These are phyloP conservation scores for Pulveroboletus sp. DNA, from an alignment of 768 basidiomycete genomes.

Conservation along the genomic window DNA sequence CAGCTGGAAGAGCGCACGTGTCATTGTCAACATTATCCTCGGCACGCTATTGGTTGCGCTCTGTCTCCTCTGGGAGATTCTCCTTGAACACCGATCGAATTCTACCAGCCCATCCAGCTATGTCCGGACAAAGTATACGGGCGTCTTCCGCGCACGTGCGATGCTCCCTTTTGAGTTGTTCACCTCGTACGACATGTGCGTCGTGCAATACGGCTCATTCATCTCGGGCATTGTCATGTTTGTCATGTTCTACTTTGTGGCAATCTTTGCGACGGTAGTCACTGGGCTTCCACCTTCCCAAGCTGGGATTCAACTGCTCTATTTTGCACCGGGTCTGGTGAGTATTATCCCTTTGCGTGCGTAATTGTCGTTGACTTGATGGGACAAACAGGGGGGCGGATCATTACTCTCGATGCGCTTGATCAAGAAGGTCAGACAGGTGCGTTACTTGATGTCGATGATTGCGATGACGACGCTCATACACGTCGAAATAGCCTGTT, in stretches of 20 bases:
- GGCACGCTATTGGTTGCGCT: conserved; percentile 40
- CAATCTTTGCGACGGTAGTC: conserved; percentile 51
- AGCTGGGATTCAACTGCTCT: conserved; percentile 49
- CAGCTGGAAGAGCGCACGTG: conserved; percentile 39
- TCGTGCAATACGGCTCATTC: conserved; percentile 37
- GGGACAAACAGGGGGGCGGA: conserved; percentile 36
- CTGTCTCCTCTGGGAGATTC: conserved; percentile 43
- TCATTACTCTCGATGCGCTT: conserved; percentile 32
- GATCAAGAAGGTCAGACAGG: conserved; percentile 37
- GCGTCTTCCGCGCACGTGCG: conserved; percentile 33
- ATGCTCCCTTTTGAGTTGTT: conserved; percentile 49
- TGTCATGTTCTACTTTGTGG: conserved; percentile 54
- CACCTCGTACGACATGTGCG: conserved; percentile 39
- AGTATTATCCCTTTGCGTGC: conserved; percentile 6
- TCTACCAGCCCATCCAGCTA: neutral
- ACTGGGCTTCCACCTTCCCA: conserved; percentile 36
- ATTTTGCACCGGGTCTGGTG: conserved; percentile 49
- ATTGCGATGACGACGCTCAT: neutral
- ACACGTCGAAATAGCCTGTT: conserved; percentile 32
- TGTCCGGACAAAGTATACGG: conserved; percentile 6
- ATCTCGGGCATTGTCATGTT: conserved; percentile 47
- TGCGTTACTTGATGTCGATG: conserved; percentile 11
- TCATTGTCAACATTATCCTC: conserved; percentile 47
- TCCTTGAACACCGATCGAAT: conserved; percentile 31
- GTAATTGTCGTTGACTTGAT: neutral